Evolutionary conservation across 257 asterid genomes (phyloP).

Genomic region (Solanum infundibuliforme): DNA sequence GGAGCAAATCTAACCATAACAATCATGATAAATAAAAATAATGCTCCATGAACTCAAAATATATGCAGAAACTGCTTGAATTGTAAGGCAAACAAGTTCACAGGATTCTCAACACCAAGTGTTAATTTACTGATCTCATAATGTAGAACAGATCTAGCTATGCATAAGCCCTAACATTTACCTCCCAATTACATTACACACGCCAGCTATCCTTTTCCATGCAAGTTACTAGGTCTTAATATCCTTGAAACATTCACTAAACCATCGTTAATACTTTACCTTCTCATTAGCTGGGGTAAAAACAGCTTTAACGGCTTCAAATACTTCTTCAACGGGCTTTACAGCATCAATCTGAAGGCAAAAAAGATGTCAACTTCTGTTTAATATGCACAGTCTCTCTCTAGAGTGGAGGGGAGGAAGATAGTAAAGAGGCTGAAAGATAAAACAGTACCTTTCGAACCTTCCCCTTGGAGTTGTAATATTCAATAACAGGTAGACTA

Average conservation of each 20-base stretch:
- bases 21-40: not conserved
- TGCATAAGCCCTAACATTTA: not conserved
- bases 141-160: not conserved
- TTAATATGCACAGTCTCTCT: not conserved
- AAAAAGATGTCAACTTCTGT: slow-evolving; percentile 1
- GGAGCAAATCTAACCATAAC: not conserved
- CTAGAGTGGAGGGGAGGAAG: not conserved
- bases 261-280: slow-evolving; percentile 29
- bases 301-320: slow-evolving; percentile 61
- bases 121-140: not conserved
- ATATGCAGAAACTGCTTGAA: not conserved
- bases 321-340: slow-evolving; percentile 61
- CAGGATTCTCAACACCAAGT: not conserved
- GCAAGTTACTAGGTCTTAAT: not conserved
- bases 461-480: slow-evolving; percentile 59
- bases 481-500: slow-evolving; percentile 40
- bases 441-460: slow-evolving; percentile 54
- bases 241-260: not conserved
- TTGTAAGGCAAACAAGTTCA: not conserved
- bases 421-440: not conserved
- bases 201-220: not conserved
- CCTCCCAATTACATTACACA: not conserved
- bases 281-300: slow-evolving; percentile 32
- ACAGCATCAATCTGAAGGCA: slow-evolving; percentile 57
- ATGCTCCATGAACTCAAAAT: not conserved